Evolutionary conservation across 768 basidiomycete genomes (phyloP).

Genomic region (Termitomyces sp.): DNA sequence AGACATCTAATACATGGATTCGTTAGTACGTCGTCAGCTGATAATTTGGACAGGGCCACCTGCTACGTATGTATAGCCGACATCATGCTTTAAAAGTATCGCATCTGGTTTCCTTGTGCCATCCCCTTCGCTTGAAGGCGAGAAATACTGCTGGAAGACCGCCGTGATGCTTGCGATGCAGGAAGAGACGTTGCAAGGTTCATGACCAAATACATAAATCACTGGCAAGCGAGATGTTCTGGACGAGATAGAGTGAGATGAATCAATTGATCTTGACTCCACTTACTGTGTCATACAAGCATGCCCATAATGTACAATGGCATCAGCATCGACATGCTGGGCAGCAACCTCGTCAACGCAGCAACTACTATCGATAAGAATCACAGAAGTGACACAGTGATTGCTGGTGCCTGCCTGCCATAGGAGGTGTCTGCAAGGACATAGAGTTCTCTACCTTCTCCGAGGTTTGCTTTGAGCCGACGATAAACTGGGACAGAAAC

Average conservation of each 20-base stretch:
- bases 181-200: slow-evolving; percentile 49
- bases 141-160: slow-evolving; percentile 20
- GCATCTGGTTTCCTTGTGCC: slow-evolving; percentile 16
- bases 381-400: slow-evolving; percentile 7
- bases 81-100: slow-evolving; percentile 68
- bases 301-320: slow-evolving; percentile 39
- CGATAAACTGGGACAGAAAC: slow-evolving; percentile 84
- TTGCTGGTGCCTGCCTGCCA: slow-evolving; percentile 59
- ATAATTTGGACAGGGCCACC: slow-evolving; percentile 31
- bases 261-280: background rate
- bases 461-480: slow-evolving; percentile 43
- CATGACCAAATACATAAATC: slow-evolving; percentile 86
- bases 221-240: slow-evolving; percentile 88
- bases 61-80: slow-evolving; percentile 65
- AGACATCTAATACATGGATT: slow-evolving; percentile 22
- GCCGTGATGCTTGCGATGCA: slow-evolving; percentile 41
- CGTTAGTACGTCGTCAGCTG: background rate
- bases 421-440: slow-evolving; percentile 64
- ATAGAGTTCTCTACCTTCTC: slow-evolving; percentile 18
- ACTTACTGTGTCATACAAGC: slow-evolving; percentile 91
- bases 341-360: slow-evolving; percentile 97
- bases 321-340: slow-evolving; percentile 71
- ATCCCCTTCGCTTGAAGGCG: background rate
- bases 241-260: background rate
- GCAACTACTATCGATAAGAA: slow-evolving; percentile 49